Base-by-base conservation (phyloP, 73 alveolate genomes). In the Paramecium caudatum region DNA sequence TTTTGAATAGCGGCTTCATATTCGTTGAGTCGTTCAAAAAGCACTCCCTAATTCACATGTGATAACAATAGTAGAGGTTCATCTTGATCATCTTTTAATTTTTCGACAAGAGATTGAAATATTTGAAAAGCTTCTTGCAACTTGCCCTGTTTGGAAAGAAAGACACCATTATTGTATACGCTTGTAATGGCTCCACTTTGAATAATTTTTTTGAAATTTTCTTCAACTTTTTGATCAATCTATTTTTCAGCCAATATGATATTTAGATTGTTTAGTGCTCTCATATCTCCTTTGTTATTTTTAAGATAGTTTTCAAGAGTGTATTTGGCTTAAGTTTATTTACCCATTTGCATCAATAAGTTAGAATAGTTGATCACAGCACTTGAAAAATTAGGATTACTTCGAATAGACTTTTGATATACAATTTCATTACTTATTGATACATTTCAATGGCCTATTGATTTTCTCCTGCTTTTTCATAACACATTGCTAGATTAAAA, bases 241-340 rank as follows among this genome's bases (percentile, higher is more conserved):
- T 55, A 55, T 55, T 55, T 55, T 55, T 55, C 80, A 19, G 80
- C 80, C 16, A 55, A 55, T 27, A 55, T 55, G 80, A 21, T 55
- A 55, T 55, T 55, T 55, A 55, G 80, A 55, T 55, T 55, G 3
- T 55, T 55, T 43, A 55, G 30, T 16, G 80, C 80, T 55, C 80
- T 55, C 80, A 74, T 74, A 74, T 74, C 88, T 10, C 88, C 88
- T 74, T 74, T 74, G 43, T 74, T 74, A 43, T 74, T 74, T 43
- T 74, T 74, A 17, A 74, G 45, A 74, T 74, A 74, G 68, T 74
- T 74, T 37, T 74, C 88, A 19, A 74, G 32, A 5, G 68, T 74
- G 65, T 74, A 74, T 74, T 47, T 74, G 19, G 88, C 88, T 45
- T 74, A 27, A 8, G 88, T 47, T 45, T 74, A 47, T 15, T 74